Evolutionary conservation across 2,329 filamentous ascomycete genomes (phyloP).

Genomic region (Colletotrichum spinosum): DNA sequence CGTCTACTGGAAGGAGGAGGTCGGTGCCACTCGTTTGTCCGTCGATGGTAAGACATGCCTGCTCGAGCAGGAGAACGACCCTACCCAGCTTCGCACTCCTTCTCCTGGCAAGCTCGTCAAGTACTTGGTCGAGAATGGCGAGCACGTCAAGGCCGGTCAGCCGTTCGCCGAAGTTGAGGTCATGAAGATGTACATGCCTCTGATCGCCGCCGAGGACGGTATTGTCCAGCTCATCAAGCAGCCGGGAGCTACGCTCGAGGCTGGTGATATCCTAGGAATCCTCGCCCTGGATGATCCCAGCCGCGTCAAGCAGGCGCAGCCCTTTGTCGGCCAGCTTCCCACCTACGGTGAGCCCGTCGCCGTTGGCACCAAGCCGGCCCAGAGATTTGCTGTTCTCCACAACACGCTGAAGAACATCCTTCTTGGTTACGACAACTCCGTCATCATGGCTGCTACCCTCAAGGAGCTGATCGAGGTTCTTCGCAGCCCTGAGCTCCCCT

Average conservation of each 20-base stretch:
- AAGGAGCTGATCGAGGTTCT: slow-evolving; percentile 92
- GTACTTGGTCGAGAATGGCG: slow-evolving; percentile 94
- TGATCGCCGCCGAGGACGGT: slow-evolving; percentile 94
- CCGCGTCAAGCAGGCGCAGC: slow-evolving; percentile 95
- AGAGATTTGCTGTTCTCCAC: slow-evolving; percentile 83
- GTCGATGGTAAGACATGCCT: slow-evolving; percentile 98
- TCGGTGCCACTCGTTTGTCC: slow-evolving; percentile 92
- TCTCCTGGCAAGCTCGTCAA: slow-evolving; percentile 98
- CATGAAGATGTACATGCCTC: slow-evolving; percentile 99
- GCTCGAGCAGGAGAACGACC: slow-evolving; percentile 98
- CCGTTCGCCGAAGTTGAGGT: slow-evolving; percentile 97
- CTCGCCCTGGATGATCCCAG: slow-evolving; percentile 94
- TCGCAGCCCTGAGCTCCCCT: slow-evolving; percentile 89
- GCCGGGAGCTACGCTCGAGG: slow-evolving; percentile 95
- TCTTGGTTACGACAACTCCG: slow-evolving; percentile 94
- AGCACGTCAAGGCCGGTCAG: slow-evolving; percentile 92
- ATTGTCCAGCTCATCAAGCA: slow-evolving; percentile 99
- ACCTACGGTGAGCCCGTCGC: slow-evolving; percentile 88
- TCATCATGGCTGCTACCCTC: slow-evolving; percentile 90
- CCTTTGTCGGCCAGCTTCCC: slow-evolving; percentile 91
- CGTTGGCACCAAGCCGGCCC: slow-evolving; percentile 89
- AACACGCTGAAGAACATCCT: slow-evolving; percentile 89
- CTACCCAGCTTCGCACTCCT: slow-evolving; percentile 93
- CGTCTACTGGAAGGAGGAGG: slow-evolving; percentile 99
- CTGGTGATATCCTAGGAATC: slow-evolving; percentile 98